A percentile compares a stretch with the other conserved stretches of the same genome.
These are phyloP conservation scores for Aphanomyces cochlioides DNA, from an alignment of 352 stramenopile species.

Conservation along the genomic window DNA sequence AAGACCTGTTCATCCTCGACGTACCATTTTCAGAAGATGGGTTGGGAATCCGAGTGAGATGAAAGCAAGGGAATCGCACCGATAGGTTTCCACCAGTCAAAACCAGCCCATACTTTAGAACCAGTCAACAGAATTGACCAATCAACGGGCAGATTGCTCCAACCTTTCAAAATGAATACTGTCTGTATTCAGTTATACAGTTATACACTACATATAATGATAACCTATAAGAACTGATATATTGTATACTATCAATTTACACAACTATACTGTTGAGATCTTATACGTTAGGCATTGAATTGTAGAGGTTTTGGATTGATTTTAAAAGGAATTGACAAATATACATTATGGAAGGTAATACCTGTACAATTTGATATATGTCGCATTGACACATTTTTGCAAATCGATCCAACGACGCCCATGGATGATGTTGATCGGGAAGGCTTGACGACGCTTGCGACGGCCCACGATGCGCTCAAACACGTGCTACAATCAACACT, in stretches of 20 bases:
- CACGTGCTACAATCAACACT: not conserved
- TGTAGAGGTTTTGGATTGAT: too few relatives aligned
- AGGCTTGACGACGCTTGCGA: conserved; percentile 2
- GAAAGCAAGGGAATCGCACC: not conserved
- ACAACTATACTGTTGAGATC: too few relatives aligned
- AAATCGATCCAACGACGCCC: too few relatives aligned
- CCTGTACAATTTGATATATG: not conserved
- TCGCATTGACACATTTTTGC: too few relatives aligned
- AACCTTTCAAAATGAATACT: too few relatives aligned
- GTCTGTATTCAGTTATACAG: too few relatives aligned
- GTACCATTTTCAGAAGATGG: conserved; percentile 31
- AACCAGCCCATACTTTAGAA: conserved; percentile 12
- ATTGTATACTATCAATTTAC: too few relatives aligned
- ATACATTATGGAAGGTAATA: not conserved
- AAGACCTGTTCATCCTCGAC: not conserved
- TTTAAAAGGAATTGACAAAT: not conserved
- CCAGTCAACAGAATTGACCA: conserved; percentile 25
- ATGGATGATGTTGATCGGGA: not conserved
- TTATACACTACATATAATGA: not conserved
- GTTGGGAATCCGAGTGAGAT: conserved; percentile 30
- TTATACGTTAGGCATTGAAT: too few relatives aligned
- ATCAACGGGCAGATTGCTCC: not conserved
- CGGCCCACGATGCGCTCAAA: not conserved
- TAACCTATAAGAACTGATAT: not conserved
- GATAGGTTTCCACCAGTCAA: conserved; percentile 25